Evolutionary conservation across 768 basidiomycete species (phyloP).

Genomic region (Russula vinacea): DNA sequence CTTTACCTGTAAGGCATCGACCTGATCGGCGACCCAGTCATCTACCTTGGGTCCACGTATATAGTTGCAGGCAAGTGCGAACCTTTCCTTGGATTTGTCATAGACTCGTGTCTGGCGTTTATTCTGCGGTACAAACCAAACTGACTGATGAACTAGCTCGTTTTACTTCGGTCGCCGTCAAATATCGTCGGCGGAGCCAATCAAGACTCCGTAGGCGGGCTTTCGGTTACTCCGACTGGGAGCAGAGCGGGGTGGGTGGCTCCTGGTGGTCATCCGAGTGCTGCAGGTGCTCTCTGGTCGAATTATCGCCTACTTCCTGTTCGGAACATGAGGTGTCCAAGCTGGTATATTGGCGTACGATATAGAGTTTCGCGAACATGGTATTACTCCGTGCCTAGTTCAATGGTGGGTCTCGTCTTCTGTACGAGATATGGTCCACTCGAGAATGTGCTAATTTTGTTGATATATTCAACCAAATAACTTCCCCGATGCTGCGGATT

Average conservation of each 20-base stretch:
- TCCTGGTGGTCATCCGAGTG: neutral
- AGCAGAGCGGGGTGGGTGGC: no score
- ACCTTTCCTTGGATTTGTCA: neutral
- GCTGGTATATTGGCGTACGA: no score
- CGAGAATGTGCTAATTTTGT: no score
- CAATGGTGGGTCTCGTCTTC: no score
- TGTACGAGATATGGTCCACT: no score
- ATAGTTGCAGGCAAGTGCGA: no score
- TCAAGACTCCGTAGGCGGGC: neutral
- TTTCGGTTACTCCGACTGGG: neutral
- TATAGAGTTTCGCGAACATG: no score
- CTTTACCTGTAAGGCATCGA: neutral
- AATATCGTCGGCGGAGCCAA: neutral
- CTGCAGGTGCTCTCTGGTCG: neutral
- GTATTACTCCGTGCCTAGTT: no score
- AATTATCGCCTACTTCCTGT: no score
- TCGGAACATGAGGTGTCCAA: neutral
- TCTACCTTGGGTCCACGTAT: neutral
- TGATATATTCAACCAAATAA: no score
- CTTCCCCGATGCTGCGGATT: no score
- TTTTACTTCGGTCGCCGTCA: neutral
- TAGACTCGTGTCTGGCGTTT: neutral
- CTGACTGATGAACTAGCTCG: neutral
- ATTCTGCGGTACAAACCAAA: neutral
- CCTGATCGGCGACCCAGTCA: no score